These are phyloP conservation scores for Chlamydomonas applanata DNA, from an alignment of 139 green algal genomes.

Conservation along the genomic window DNA sequence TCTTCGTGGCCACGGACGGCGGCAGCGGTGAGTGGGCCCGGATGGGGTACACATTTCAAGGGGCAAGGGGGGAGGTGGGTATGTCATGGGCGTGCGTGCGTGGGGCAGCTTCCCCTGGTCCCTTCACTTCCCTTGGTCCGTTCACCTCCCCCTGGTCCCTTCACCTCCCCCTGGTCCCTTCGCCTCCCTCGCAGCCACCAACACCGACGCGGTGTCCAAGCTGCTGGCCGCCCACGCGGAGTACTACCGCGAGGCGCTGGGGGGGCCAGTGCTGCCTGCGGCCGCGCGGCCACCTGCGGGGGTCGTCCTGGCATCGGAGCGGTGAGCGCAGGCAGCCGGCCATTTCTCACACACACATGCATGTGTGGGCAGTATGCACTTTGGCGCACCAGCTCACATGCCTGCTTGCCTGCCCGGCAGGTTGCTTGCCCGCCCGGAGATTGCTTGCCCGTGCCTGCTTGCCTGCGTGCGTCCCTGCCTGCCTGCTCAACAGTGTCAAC, in stretches of 20 bases:
- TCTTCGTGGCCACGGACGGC: slow-evolving; percentile 35
- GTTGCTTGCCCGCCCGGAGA: neutral
- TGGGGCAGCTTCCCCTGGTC: too few species aligned
- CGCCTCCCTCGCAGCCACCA: neutral
- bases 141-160: neutral
- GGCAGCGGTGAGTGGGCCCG: too few species aligned
- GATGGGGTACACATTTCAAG: too few species aligned
- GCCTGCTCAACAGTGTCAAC: too few species aligned
- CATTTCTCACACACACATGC: neutral
- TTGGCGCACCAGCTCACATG: neutral
- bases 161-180: neutral
- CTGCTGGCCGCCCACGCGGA: slow-evolving; percentile 25
- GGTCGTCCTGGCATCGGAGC: slow-evolving; percentile 58
- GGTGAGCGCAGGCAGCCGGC: too few species aligned
- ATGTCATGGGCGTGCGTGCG: too few species aligned
- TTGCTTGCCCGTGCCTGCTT: too few species aligned
- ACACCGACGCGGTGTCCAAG: neutral
- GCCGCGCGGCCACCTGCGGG: slow-evolving; percentile 31
- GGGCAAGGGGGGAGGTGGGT: too few species aligned
- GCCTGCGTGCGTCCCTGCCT: too few species aligned
- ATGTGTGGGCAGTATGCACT: neutral
- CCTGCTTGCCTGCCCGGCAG: too few species aligned
- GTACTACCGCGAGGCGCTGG: slow-evolving; percentile 62
- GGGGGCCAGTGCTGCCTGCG: slow-evolving; percentile 36
- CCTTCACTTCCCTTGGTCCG: too few species aligned